Evolutionary conservation across 2,329 filamentous ascomycete species (phyloP).

Genomic region (Aspergillus nomiae): DNA sequence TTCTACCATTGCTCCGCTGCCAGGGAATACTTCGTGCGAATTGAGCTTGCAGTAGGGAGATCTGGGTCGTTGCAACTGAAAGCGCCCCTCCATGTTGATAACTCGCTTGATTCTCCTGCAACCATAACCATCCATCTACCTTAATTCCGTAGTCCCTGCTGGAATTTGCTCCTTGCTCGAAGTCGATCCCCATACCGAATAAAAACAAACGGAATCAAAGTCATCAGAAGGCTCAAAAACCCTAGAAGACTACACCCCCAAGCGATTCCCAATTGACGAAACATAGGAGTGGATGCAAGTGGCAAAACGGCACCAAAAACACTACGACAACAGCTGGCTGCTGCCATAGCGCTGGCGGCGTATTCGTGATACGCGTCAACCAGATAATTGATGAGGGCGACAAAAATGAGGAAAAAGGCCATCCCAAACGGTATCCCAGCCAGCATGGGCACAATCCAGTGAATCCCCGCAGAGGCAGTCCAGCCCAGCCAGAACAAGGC

Average conservation of each 20-base stretch:
- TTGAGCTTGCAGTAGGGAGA: too few species aligned
- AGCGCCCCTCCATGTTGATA: too few species aligned
- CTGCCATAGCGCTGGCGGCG: not conserved
- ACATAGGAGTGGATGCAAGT: not conserved
- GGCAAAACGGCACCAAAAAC: not conserved
- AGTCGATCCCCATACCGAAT: not conserved
- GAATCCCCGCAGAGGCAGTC: constrained; percentile 58
- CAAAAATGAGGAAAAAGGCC: not conserved
- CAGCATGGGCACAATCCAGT: constrained; percentile 68
- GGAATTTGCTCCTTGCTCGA: too few species aligned
- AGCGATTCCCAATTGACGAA: not conserved
- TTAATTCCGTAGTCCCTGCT: too few species aligned
- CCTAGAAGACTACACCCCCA: not conserved
- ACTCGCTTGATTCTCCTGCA: too few species aligned
- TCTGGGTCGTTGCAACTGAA: too few species aligned
- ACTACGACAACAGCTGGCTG: not conserved
- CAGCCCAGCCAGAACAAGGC: constrained; percentile 69
- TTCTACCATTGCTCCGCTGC: too few species aligned
- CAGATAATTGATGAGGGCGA: not conserved
- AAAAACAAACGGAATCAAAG: not conserved
- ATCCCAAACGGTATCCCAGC: constrained; percentile 62
- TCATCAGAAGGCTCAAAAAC: not conserved
- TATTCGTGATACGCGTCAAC: not conserved
- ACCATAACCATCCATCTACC: too few species aligned
- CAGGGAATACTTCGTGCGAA: too few species aligned